phyloP scores from a whole-genome alignment of 805 yeast genomes.

The Kregervanrija delftensis region DNA sequence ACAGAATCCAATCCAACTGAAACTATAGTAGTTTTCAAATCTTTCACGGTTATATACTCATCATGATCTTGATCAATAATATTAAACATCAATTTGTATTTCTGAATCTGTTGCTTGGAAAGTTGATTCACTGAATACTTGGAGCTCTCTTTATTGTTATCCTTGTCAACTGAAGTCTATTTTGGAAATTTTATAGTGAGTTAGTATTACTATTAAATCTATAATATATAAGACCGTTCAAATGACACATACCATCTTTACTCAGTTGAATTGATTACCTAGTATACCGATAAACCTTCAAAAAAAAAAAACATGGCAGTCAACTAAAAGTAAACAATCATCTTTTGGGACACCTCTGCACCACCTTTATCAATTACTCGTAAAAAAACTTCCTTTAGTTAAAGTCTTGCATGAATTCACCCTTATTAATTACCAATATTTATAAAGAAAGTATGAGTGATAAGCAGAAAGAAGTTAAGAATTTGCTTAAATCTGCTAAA shows the following conservation, averaged over 20 bases:
- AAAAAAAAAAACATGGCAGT: background rate
- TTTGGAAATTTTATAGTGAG: background rate
- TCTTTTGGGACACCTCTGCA: no score
- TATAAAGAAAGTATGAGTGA: background rate
- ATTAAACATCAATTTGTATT: conserved; percentile 68
- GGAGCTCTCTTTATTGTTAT: background rate
- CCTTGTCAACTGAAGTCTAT: background rate
- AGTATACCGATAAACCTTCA: background rate
- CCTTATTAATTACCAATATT: no score
- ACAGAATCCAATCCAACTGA: conserved; percentile 41
- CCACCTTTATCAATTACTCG: no score
- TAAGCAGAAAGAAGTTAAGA: conserved; percentile 12
- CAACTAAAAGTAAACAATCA: background rate
- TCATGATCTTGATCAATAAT: conserved; percentile 79
- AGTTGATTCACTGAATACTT: conserved; percentile 26
- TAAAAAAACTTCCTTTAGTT: no score
- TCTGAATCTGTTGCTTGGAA: conserved; percentile 56
- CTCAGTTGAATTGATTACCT: background rate
- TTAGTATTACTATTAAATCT: background rate
- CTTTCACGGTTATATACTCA: conserved; percentile 49
- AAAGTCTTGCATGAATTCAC: no score
- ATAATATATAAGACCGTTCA: background rate
- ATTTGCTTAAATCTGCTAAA: conserved; percentile 41
- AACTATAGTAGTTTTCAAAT: conserved; percentile 42
- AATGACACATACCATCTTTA: background rate